Percentiles rank a stretch among this genome's conserved stretches.
Conservation (phyloP, 2,329 filamentous ascomycete genomes). For the Tolypocladium paradoxum region DNA sequence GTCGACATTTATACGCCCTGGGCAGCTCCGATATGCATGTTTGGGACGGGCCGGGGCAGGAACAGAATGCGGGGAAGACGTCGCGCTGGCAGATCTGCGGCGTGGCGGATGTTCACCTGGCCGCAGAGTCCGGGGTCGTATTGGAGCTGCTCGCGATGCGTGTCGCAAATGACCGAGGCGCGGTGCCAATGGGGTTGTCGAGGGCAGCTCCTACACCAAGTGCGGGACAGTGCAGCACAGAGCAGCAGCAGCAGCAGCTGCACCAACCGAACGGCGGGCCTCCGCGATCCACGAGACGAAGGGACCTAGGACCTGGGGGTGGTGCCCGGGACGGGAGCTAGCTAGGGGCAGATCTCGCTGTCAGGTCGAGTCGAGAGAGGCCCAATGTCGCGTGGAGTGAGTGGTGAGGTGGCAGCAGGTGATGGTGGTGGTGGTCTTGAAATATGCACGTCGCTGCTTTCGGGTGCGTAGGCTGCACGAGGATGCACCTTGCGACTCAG, state of each 20-base stretch:
- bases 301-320: background rate
- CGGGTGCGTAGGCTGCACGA: constrained; percentile 7
- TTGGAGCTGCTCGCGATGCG: constrained; percentile 1
- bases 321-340: constrained; percentile 2
- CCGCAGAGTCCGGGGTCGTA: background rate
- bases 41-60: constrained; percentile 18
- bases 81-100: constrained; percentile 4
- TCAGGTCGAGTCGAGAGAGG: constrained; percentile 4
- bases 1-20: constrained; percentile 26
- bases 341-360: constrained; percentile 4
- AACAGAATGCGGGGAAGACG: constrained; percentile 7
- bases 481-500: background rate
- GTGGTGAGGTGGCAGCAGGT: constrained; percentile 10
- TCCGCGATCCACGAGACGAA: background rate
- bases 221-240: background rate
- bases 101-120: constrained; percentile 1
- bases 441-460: constrained; percentile 24
- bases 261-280: background rate
- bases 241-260: background rate
- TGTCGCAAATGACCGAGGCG: constrained; percentile 1
- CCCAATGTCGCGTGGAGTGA: background rate
- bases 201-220: background rate
- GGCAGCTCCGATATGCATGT: constrained; percentile 22
- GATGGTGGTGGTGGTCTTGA: constrained; percentile 10
- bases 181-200: background rate